Conservation (phyloP, 1,284 basidiomycete genomes). For the Puccinia brachypodii region DNA sequence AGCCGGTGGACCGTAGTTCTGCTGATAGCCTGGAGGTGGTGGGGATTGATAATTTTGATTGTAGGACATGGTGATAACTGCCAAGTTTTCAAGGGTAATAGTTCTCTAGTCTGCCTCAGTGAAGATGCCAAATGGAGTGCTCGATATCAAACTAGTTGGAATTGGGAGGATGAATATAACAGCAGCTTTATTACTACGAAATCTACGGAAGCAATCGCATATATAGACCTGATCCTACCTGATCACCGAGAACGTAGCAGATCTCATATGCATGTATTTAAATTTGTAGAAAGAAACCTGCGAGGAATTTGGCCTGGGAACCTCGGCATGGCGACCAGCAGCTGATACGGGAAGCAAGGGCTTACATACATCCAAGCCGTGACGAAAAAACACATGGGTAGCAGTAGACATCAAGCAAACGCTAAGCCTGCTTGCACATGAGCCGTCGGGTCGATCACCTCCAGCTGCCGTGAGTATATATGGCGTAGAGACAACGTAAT, state of each 20-base stretch:
- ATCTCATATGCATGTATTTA: no score
- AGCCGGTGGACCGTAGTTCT: not conserved
- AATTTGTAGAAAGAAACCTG: not conserved
- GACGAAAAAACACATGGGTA: no score
- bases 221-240: not conserved
- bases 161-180: not conserved
- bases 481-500: no score
- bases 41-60: constrained; percentile 30
- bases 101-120: constrained; percentile 46
- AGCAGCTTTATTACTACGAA: not conserved
- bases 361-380: no score
- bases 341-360: not conserved
- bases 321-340: not conserved
- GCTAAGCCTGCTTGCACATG: no score
- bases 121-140: constrained; percentile 48
- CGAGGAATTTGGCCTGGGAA: not conserved
- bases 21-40: constrained; percentile 16
- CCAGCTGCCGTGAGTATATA: no score
- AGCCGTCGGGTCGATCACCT: no score
- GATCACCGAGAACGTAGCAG: not conserved
- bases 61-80: constrained; percentile 50
- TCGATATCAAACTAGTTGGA: not conserved
- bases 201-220: no score
- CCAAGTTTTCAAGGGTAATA: constrained; percentile 49
- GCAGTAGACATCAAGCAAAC: no score